phyloP scores from a whole-genome alignment of 306 rosid species.

The apple (Malus domestica) region ASM211411v1 NC_041804.1:7919501-7920000 shows the following conservation, averaged over 20 bases:
- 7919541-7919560: too few species aligned
- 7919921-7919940: too few species aligned
- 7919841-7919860: slow-evolving; percentile 61
- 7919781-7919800: slow-evolving; percentile 73
- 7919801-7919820: slow-evolving; percentile 58
- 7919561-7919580: too few species aligned
- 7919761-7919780: slow-evolving; percentile 34
- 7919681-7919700: neutral
- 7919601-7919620: rapidly evolving
- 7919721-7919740: neutral
- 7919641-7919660: neutral
- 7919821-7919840: slow-evolving; percentile 70
- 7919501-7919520: neutral
- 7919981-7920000: neutral
- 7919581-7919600: too few species aligned
- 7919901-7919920: too few species aligned
- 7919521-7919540: neutral
- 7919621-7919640: neutral
- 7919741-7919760: neutral
- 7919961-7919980: too few species aligned
- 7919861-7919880: slow-evolving; percentile 12
- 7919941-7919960: neutral
- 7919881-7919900: too few species aligned
- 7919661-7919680: neutral
- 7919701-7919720: neutral